Conservation (phyloP, 2,329 filamentous ascomycete species). For the Lithohypha guttulata region DNA sequence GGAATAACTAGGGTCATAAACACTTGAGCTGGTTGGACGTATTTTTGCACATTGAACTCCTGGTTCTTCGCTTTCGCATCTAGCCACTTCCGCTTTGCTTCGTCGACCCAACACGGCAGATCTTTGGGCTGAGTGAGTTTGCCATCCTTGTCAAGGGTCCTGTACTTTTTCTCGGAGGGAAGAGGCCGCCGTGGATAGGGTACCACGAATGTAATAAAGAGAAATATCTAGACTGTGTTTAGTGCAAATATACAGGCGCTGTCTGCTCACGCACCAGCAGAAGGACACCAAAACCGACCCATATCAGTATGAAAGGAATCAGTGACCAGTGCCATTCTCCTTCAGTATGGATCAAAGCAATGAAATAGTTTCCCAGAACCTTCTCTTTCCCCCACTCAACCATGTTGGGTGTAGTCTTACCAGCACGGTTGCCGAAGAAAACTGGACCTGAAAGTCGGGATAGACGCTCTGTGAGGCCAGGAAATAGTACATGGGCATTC, state of each 20-base stretch:
- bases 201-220: constrained; percentile 62
- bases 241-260: neutral
- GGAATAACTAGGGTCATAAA: constrained; percentile 87
- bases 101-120: constrained; percentile 81
- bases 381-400: constrained; percentile 5
- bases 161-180: constrained; percentile 74
- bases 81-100: constrained; percentile 46
- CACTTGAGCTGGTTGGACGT: constrained; percentile 65
- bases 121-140: constrained; percentile 42
- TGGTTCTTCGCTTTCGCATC: constrained; percentile 36
- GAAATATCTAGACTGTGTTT: constrained; percentile 45
- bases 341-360: neutral
- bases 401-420: constrained; percentile 1
- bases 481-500: too few relatives aligned
- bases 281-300: constrained; percentile 15
- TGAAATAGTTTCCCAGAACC: constrained; percentile 3
- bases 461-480: too few relatives aligned
- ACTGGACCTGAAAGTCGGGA: too few relatives aligned
- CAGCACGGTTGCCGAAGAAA: too few relatives aligned
- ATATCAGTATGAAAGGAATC: constrained; percentile 20
- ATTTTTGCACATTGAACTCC: constrained; percentile 27
- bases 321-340: constrained; percentile 14
- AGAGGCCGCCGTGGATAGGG: constrained; percentile 66
- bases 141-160: constrained; percentile 59
- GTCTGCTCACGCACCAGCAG: constrained; percentile 15